Evolutionary conservation across 2,329 filamentous ascomycete genomes (phyloP), one percentile per base, ranked within the genome.

Genomic region (Fusarium siculi): DNA sequence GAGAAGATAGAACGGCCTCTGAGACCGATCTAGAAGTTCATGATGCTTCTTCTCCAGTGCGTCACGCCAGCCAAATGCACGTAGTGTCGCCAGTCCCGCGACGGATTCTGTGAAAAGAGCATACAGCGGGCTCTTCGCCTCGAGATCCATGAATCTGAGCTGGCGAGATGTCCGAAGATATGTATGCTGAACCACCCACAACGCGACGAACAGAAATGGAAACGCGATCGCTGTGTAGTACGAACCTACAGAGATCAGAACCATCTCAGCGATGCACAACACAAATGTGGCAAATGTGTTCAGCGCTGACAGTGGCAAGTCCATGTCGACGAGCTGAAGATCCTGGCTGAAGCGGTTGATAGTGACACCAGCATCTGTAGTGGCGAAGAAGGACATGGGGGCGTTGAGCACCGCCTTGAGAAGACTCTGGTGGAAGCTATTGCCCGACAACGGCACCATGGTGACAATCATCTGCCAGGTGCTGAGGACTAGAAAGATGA

Each of bases 141-240:
- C 87, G 2, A 89, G 78, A 58, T 89, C 87, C 32, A 89, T 80
- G 36, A 87, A 82, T 11, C 87, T 82, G 9, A 89, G 75, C 73
- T 88, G 87, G 0, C 86, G 84, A 0, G 86, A 88, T 1, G 87
- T 89, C 4, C 85, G 81, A 1, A 89, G 80, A 68, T 89, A 68
- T 1, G 50, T 30, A 15, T 73, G 69, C 1, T 72, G 70, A 2
- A 77, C 65, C 1, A 66, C 30, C 60, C 68, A 78, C 36, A 78
- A 18, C 1, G 61, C 54, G 1, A 30, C 64, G 8, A 73, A 36
- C 1, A 73, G 28, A 10, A 72, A 72, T 0, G 70, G 70, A 25
- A 76, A 76, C 1, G 72, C 67, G 1, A 73, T 62, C 8, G 76
- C 77, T 0, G 67, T 72, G 37, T 74, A 77, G 12, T 70, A 63